Conservation (phyloP, 2,329 filamentous ascomycete species). For the Hymenoscyphus repandus region DNA sequence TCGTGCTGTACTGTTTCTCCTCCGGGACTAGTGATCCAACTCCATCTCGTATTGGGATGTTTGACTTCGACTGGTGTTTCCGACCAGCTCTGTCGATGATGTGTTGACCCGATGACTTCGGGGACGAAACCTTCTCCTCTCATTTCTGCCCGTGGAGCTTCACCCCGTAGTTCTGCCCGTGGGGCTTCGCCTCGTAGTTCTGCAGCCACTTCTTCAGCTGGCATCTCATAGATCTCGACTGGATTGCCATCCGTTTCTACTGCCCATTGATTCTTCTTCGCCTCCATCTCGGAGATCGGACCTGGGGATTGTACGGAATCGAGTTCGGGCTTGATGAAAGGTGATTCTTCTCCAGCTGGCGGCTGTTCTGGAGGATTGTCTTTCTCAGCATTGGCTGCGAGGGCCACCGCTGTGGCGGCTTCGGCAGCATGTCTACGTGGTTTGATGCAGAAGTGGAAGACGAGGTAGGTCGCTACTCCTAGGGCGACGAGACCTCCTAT, state of each 20-base stretch:
- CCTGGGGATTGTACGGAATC: neutral
- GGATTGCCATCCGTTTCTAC: neutral
- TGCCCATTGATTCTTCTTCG: neutral
- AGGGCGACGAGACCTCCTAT: neutral
- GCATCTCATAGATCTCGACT: constrained; percentile 6
- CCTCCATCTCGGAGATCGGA: constrained; percentile 2
- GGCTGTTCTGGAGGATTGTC: neutral
- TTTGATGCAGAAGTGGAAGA: constrained; percentile 4
- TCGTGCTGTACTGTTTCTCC: neutral
- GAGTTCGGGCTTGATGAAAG: constrained; percentile 4
- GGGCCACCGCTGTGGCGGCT: neutral
- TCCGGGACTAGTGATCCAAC: neutral
- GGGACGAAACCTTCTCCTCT: neutral
- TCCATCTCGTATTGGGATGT: neutral
- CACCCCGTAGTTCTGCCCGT: neutral
- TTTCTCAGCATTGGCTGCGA: neutral
- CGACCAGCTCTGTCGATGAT: neutral
- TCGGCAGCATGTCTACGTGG: neutral
- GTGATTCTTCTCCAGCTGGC: neutral
- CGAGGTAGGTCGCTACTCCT: neutral
- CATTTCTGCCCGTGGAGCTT: neutral
- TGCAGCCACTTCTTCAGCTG: constrained; percentile 3
- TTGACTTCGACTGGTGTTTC: neutral
- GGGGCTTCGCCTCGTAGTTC: neutral
- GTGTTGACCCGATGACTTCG: neutral